Evolutionary conservation across 805 yeast species (phyloP).

Genomic region (Saccharomycopsis malanga): DNA sequence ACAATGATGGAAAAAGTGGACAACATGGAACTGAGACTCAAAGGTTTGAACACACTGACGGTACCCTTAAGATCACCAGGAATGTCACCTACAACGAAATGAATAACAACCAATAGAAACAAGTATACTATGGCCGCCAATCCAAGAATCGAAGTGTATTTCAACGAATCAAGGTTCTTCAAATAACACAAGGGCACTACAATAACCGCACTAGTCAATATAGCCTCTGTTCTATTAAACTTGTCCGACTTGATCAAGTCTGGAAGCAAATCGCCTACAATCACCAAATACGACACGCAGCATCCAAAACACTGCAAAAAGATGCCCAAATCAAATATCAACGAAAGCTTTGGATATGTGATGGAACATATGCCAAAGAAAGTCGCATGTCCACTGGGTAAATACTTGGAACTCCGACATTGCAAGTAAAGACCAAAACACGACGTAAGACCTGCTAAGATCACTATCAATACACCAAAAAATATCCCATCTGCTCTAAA

Average conservation of each 20-base stretch:
- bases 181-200: slow-evolving; percentile 60
- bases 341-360: slow-evolving; percentile 63
- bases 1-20: slow-evolving; percentile 68
- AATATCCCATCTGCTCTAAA: slow-evolving; percentile 45
- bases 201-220: slow-evolving; percentile 42
- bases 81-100: slow-evolving; percentile 41
- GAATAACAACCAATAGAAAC: slow-evolving; percentile 45
- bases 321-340: slow-evolving; percentile 69
- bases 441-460: slow-evolving; percentile 59
- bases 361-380: slow-evolving; percentile 65
- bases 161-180: slow-evolving; percentile 59
- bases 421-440: slow-evolving; percentile 62
- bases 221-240: slow-evolving; percentile 33
- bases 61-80: slow-evolving; percentile 37
- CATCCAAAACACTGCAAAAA: slow-evolving; percentile 77
- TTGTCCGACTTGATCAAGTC: slow-evolving; percentile 39
- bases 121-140: slow-evolving; percentile 59
- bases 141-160: slow-evolving; percentile 65
- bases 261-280: slow-evolving; percentile 75
- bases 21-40: slow-evolving; percentile 39
- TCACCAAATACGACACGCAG: slow-evolving; percentile 60
- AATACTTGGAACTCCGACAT: slow-evolving; percentile 48
- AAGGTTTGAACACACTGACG: slow-evolving; percentile 36
- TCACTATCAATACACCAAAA: slow-evolving; percentile 47
- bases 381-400: slow-evolving; percentile 55